Percentiles rank a stretch among this genome's conserved stretches.
These are phyloP conservation scores for Nemania serpens DNA, from an alignment of 2,329 filamentous ascomycete genomes.

Conservation along the genomic window DNA sequence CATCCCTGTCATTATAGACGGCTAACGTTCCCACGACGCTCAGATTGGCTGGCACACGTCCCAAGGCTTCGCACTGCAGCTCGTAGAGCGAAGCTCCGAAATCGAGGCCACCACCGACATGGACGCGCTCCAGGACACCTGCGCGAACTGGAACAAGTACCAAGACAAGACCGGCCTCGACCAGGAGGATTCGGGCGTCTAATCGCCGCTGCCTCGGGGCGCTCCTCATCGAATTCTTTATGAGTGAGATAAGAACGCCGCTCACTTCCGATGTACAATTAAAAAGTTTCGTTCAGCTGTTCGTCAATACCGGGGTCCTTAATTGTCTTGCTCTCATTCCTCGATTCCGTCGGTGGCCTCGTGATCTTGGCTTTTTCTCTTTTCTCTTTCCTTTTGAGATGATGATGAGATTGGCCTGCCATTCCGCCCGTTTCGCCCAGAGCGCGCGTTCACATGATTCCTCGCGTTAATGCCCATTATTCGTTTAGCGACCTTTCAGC, in stretches of 20 bases:
- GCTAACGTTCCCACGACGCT: conserved; percentile 10
- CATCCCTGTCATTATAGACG: not conserved
- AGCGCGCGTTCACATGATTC: not conserved
- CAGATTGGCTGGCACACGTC: conserved; percentile 56
- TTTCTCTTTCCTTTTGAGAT: not conserved
- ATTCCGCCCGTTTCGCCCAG: not conserved
- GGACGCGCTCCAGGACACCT: conserved; percentile 29
- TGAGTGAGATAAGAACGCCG: too few relatives aligned
- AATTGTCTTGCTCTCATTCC: too few relatives aligned
- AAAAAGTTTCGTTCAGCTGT: too few relatives aligned
- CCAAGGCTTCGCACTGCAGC: conserved; percentile 58
- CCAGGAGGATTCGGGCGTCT: conserved; percentile 45
- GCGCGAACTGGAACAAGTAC: conserved; percentile 41
- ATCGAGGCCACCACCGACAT: conserved; percentile 36
- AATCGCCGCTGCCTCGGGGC: conserved; percentile 3
- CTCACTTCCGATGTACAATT: too few relatives aligned
- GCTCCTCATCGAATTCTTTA: too few relatives aligned
- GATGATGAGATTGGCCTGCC: not conserved
- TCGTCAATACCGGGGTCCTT: too few relatives aligned
- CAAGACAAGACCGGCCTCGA: conserved; percentile 26
- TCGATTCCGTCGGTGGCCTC: too few relatives aligned
- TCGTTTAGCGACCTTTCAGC: too few relatives aligned
- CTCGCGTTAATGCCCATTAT: too few relatives aligned
- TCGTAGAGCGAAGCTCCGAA: conserved; percentile 47
- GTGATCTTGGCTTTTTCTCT: too few relatives aligned